Base-by-base conservation (phyloP, 345 rosid genomes). In the Pugionium dolabratum region DNA sequence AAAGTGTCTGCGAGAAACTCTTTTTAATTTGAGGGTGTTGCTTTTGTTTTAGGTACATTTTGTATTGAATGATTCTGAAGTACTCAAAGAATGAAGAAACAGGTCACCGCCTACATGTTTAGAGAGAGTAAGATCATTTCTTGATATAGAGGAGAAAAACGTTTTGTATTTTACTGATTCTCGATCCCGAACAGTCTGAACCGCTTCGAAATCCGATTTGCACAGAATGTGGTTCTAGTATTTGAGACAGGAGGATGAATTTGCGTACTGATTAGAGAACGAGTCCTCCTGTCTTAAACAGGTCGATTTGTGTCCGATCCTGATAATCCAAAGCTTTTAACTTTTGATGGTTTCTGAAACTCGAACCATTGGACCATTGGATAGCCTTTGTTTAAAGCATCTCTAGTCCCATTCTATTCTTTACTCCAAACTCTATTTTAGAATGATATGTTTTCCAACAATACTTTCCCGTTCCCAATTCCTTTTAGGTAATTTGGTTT, bases 1-100 rank as follows among this genome's bases (percentile, higher is more conserved):
- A 0, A 5, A n/a, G 41, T 26, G 32, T 40, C 2, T 30, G 18
- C 18, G 50, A 30, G 69, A 71, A 41, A 25, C 39, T 71, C 50
- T 43, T 26, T 11, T 28, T n/a, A 3, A 11, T 29, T 37, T 7
- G 32, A 49, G 48, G 9, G 27, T 26, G 4, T 55, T 60, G 29
- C 0, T 42, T 59, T 30, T 45, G 59, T 53, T 75, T 70, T 75
- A 77, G 72, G 69, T 59, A 52, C 77, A 44, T 52, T 49, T 34
- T 56, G 70, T 64, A 28, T 33, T 48, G 60, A 57, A 56, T 56
- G 65, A 61, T 51, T 68, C 57, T 9, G 44, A 63, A 47, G 58
- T 54, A 47, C 34, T 39, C 69, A 27, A 40, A 40, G 69, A 56
- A 40, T 32, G 76, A 64, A 64, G 70, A 34, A 47, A 54, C 59